Evolutionary conservation across 2,329 filamentous ascomycete genomes (phyloP).

Genomic region (Penicillium sp.): DNA sequence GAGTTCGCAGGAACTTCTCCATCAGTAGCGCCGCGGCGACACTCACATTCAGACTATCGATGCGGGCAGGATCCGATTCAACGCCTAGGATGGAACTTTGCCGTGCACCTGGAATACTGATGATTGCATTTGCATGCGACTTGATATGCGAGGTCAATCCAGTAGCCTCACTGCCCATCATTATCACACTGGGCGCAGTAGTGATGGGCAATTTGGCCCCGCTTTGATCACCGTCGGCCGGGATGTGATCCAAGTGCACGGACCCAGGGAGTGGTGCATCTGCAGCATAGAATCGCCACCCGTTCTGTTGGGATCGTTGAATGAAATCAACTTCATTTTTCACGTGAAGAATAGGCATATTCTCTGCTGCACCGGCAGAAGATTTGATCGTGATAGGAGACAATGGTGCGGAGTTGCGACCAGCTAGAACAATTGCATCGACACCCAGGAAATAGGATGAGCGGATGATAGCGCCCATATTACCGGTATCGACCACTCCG

Average conservation of each 20-base stretch:
- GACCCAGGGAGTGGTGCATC: constrained; percentile 45
- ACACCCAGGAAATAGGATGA: constrained; percentile 88
- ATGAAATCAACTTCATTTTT: constrained; percentile 68
- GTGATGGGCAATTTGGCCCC: constrained; percentile 45
- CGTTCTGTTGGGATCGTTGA: constrained; percentile 61
- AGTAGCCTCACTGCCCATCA: constrained; percentile 78
- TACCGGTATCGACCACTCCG: constrained; percentile 73
- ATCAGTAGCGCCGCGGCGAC: constrained; percentile 75
- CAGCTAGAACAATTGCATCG: constrained; percentile 75
- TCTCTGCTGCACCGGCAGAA: constrained; percentile 82
- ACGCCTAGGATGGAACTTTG: constrained; percentile 39
- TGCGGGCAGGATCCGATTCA: constrained; percentile 46
- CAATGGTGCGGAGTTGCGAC: constrained; percentile 68
- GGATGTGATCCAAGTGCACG: constrained; percentile 20
- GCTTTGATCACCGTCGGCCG: constrained; percentile 34
- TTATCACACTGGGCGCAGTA: constrained; percentile 67
- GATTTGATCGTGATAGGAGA: constrained; percentile 80
- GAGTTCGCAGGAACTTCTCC: constrained; percentile 39
- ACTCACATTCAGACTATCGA: constrained; percentile 93
- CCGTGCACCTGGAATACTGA: constrained; percentile 60
- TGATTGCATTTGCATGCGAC: constrained; percentile 61
- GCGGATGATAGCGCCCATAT: constrained; percentile 84
- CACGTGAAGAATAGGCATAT: constrained; percentile 69
- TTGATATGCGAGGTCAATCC: constrained; percentile 66
- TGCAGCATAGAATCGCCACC: constrained; percentile 83